Conservation (phyloP, 2,329 filamentous ascomycete genomes). For the Esteya vermicola region DNA sequence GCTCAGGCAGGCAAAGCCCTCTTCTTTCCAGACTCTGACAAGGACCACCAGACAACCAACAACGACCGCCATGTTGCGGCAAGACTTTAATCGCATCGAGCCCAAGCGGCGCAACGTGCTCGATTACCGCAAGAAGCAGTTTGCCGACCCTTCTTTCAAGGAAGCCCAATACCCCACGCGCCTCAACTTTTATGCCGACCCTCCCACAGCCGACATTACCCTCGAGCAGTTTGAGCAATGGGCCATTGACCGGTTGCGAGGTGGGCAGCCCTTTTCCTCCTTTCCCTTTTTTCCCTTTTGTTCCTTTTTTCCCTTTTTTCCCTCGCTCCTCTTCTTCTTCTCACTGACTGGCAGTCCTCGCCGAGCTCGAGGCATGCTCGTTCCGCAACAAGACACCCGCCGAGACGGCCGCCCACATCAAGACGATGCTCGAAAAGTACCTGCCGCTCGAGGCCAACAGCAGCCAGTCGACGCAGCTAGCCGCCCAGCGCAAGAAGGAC, state of each 20-base stretch:
- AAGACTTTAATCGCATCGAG: conserved; percentile 38
- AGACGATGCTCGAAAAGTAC: conserved; percentile 74
- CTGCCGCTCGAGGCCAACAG: conserved; percentile 67
- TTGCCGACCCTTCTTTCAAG: conserved; percentile 62
- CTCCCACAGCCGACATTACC: conserved; percentile 86
- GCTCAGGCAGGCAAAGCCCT: too few species aligned
- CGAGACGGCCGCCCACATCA: conserved; percentile 76
- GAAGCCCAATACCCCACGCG: conserved; percentile 69
- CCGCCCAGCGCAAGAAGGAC: conserved; percentile 74
- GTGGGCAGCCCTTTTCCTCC: too few species aligned
- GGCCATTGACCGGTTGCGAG: conserved; percentile 82
- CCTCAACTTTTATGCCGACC: conserved; percentile 80
- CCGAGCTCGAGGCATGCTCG: conserved; percentile 83
- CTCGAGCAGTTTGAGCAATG: conserved; percentile 98
- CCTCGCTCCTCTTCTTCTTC: neutral
- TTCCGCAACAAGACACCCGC: conserved; percentile 80
- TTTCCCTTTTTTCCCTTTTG: too few species aligned
- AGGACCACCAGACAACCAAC: neutral
- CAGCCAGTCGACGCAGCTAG: conserved; percentile 42
- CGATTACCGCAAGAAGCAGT: conserved; percentile 77
- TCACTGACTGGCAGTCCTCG: conserved; percentile 48
- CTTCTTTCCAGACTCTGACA: too few species aligned
- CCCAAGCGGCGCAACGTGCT: conserved; percentile 64
- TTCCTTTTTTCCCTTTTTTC: too few species aligned
- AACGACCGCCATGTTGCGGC: conserved; percentile 27